These are phyloP conservation scores for Fraxinus anomala DNA, from an alignment of 257 asterid species.

Conservation along the genomic window DNA sequence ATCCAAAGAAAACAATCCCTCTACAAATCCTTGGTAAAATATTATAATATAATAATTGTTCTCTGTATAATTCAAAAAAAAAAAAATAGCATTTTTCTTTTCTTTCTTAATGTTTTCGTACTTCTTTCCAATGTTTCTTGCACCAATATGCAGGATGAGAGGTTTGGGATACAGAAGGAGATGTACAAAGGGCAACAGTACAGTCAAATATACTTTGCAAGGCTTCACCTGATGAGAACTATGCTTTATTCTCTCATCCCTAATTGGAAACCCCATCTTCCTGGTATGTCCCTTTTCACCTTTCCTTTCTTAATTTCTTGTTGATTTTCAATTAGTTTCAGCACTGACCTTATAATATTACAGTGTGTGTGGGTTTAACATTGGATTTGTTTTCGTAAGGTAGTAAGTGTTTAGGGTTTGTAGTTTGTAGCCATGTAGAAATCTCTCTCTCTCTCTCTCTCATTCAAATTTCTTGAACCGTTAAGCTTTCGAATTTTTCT, in stretches of 20 bases:
- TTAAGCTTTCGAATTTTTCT: not conserved
- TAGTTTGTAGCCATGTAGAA: not conserved
- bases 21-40: slow-evolving; percentile 64
- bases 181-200: slow-evolving; percentile 92
- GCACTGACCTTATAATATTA: not conserved
- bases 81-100: not conserved
- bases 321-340: slow-evolving; percentile 17
- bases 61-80: not conserved
- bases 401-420: slow-evolving; percentile 16
- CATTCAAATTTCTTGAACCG: not conserved
- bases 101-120: not conserved
- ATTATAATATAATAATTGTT: not conserved
- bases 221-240: slow-evolving; percentile 89
- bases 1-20: slow-evolving; percentile 65
- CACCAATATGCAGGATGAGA: slow-evolving; percentile 55
- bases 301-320: slow-evolving; percentile 13
- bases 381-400: not conserved
- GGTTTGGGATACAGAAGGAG: slow-evolving; percentile 71
- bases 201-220: slow-evolving; percentile 92
- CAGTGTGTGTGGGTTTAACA: not conserved
- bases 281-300: slow-evolving; percentile 43
- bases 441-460: not conserved
- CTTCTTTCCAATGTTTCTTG: not conserved
- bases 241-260: slow-evolving; percentile 84
- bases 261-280: slow-evolving; percentile 81